These are phyloP conservation scores for Dinochytrium kinnereticum DNA, from an alignment of 371 early-diverging fungal genomes.

Conservation along the genomic window DNA sequence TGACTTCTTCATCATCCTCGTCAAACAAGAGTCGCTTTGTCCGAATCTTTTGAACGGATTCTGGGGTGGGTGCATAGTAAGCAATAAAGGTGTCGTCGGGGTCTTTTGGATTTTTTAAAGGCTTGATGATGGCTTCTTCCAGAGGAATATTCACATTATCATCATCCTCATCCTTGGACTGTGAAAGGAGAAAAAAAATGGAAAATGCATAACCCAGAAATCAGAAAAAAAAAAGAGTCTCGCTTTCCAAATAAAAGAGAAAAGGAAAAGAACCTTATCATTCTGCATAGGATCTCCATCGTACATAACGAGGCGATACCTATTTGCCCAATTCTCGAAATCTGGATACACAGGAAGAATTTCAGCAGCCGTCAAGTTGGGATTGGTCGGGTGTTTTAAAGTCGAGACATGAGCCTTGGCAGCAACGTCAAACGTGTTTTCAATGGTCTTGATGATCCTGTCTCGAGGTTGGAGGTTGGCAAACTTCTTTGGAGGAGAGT, in stretches of 20 bases:
- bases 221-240: not conserved
- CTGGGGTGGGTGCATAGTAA: conserved; percentile 36
- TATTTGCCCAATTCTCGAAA: conserved; percentile 66
- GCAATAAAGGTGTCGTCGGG: conserved; percentile 30
- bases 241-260: not conserved
- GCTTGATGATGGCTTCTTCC: conserved; percentile 40
- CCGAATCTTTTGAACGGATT: conserved; percentile 22
- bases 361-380: conserved; percentile 70
- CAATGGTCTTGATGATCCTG: conserved; percentile 72
- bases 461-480: conserved; percentile 43
- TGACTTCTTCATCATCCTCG: conserved; percentile 24
- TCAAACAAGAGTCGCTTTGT: conserved; percentile 18
- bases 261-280: conserved; percentile 4
- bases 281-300: conserved; percentile 69
- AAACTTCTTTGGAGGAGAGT: conserved; percentile 20
- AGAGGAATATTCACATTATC: conserved; percentile 16
- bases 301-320: conserved; percentile 72
- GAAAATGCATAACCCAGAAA: not conserved
- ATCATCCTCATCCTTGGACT: not conserved
- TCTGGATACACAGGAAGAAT: conserved; percentile 81
- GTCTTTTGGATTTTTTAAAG: conserved; percentile 24
- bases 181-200: not conserved
- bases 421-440: conserved; percentile 70
- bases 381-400: conserved; percentile 76
- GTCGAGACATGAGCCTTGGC: conserved; percentile 51